A percentile compares a stretch with the other conserved stretches of the same genome.
Evolutionary conservation across 352 stramenopile genomes (phyloP).

Genomic region (Phytophthora syringae): DNA sequence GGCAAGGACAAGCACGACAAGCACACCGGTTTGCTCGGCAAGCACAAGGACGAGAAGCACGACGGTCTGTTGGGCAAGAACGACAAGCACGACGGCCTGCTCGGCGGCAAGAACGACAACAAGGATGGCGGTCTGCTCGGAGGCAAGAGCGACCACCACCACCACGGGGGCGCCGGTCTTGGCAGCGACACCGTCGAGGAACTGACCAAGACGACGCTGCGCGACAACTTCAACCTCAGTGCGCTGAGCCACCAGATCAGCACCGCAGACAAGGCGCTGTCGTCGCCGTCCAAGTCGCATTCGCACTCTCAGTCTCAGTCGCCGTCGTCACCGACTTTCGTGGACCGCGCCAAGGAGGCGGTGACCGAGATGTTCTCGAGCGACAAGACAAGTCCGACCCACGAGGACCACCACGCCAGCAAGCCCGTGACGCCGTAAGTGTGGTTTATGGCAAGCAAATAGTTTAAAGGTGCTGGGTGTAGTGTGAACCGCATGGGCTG

Average conservation of each 20-base stretch:
- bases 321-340: neutral
- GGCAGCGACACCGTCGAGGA: slow-evolving; percentile 6
- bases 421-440: slow-evolving; percentile 1
- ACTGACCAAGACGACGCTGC: neutral
- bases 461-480: too few relatives aligned
- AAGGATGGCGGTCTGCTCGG: neutral
- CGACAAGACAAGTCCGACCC: slow-evolving; percentile 7
- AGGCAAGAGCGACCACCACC: neutral
- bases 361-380: slow-evolving; percentile 1
- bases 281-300: too few relatives aligned
- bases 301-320: too few relatives aligned
- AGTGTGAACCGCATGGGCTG: too few relatives aligned
- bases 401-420: slow-evolving; percentile 2
- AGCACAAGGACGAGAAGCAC: slow-evolving; percentile 6
- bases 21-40: slow-evolving; percentile 5
- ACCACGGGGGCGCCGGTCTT: neutral
- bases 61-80: neutral
- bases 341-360: slow-evolving; percentile 6
- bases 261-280: slow-evolving; percentile 1
- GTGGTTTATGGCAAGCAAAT: too few relatives aligned
- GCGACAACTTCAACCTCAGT: slow-evolving; percentile 7
- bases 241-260: slow-evolving; percentile 5
- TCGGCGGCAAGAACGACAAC: slow-evolving; percentile 1
- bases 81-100: slow-evolving; percentile 1
- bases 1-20: slow-evolving; percentile 11